Evolutionary conservation across 1,284 basidiomycete species (phyloP).

Genomic region (Sparassis latifolia): DNA sequence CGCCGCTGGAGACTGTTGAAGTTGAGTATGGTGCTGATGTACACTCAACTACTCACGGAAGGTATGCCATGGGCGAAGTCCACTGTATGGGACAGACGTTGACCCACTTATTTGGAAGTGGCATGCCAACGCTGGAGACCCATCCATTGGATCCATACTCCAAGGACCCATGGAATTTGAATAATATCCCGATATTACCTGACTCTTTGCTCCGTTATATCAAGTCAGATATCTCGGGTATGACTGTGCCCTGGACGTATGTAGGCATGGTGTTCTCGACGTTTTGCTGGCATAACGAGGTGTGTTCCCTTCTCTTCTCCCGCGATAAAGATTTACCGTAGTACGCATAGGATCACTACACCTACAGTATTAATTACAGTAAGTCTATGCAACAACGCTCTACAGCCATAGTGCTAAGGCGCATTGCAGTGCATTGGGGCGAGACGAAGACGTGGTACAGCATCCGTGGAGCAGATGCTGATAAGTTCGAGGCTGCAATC

Average conservation of each 20-base stretch:
- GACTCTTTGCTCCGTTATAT: slow-evolving; percentile 90
- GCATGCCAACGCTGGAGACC: slow-evolving; percentile 91
- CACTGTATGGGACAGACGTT: neutral
- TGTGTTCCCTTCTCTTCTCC: slow-evolving; percentile 20
- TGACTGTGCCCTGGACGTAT: slow-evolving; percentile 99
- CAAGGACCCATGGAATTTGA: slow-evolving; percentile 95
- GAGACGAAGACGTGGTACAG: slow-evolving; percentile 99
- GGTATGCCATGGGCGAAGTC: slow-evolving; percentile 40
- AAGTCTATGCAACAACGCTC: slow-evolving; percentile 22
- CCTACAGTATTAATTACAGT: slow-evolving; percentile 95
- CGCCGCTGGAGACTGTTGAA: slow-evolving; percentile 87
- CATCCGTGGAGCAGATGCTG: slow-evolving; percentile 89
- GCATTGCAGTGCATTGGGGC: slow-evolving; percentile 88
- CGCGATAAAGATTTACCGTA: neutral
- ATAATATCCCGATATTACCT: slow-evolving; percentile 89
- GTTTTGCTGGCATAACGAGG: slow-evolving; percentile 99
- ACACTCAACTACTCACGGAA: slow-evolving; percentile 95
- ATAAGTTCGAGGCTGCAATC: slow-evolving; percentile 95
- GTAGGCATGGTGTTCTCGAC: slow-evolving; percentile 99
- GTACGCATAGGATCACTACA: slow-evolving; percentile 82
- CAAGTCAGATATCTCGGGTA: slow-evolving; percentile 98
- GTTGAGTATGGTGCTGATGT: slow-evolving; percentile 99
- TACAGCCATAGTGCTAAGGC: no score
- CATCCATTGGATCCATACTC: slow-evolving; percentile 86
- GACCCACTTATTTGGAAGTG: slow-evolving; percentile 43